Evolutionary conservation across 2,329 filamentous ascomycete genomes (phyloP).

Genomic region (Aspergillus brunneoviolaceus): DNA sequence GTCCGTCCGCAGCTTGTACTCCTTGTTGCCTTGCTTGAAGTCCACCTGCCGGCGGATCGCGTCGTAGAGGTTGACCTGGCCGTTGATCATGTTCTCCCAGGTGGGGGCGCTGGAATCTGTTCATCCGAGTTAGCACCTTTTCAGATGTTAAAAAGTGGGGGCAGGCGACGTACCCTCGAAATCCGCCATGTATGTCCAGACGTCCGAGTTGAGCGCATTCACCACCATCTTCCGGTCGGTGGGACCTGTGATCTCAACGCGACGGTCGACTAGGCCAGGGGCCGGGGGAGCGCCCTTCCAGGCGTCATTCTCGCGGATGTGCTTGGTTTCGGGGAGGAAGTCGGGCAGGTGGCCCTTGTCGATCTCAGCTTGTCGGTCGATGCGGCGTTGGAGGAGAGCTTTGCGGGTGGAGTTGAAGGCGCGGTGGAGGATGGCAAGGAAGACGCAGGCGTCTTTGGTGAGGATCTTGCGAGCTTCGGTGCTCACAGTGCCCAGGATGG

Average conservation of each 20-base stretch:
- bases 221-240: slow-evolving; percentile 99
- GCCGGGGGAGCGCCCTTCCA: slow-evolving; percentile 93
- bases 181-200: slow-evolving; percentile 99
- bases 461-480: slow-evolving; percentile 86
- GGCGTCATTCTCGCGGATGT: slow-evolving; percentile 88
- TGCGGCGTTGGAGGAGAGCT: slow-evolving; percentile 80
- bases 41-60: slow-evolving; percentile 91
- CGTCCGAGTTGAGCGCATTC: slow-evolving; percentile 91
- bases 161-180: slow-evolving; percentile 70
- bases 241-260: slow-evolving; percentile 95
- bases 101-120: slow-evolving; percentile 91
- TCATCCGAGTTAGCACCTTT: background rate
- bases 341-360: slow-evolving; percentile 86
- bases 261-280: slow-evolving; percentile 86
- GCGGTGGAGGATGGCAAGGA: slow-evolving; percentile 90
- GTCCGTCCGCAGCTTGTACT: slow-evolving; percentile 96
- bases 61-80: slow-evolving; percentile 96
- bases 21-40: slow-evolving; percentile 92
- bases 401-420: slow-evolving; percentile 91
- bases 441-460: slow-evolving; percentile 83
- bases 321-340: slow-evolving; percentile 92
- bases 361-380: slow-evolving; percentile 84
- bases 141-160: no score
- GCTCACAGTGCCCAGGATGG: slow-evolving; percentile 75
- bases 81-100: slow-evolving; percentile 99